Conservation (phyloP, 75 land plant species). For the Pinus tabuliformis region DNA sequence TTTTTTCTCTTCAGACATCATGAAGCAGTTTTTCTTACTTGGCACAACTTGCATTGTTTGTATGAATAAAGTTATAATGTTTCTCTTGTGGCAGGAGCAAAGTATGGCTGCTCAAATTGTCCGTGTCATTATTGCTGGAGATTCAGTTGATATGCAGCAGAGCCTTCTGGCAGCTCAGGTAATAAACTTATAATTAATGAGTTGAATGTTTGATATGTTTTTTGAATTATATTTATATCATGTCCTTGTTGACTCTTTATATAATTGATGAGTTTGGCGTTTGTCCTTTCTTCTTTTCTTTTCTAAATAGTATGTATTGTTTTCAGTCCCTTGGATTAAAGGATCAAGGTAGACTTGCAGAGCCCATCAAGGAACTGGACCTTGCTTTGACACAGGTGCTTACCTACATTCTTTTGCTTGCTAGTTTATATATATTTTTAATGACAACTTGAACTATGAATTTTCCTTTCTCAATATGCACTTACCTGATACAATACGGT, state of each 20-base stretch:
- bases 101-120: constrained; percentile 78
- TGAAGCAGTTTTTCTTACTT: not conserved
- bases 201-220: not conserved
- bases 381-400: constrained; percentile 83
- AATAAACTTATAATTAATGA: not conserved
- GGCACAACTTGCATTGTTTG: not conserved
- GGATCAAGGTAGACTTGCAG: constrained; percentile 72
- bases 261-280: not conserved
- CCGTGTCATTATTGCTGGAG: constrained; percentile 88
- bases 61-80: not conserved
- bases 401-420: not conserved
- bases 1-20: no score
- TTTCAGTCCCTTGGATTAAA: constrained; percentile 69
- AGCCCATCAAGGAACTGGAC: constrained; percentile 94
- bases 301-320: not conserved
- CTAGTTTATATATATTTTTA: not conserved
- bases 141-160: constrained; percentile 72
- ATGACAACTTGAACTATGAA: not conserved
- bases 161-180: constrained; percentile 83
- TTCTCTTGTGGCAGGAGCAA: constrained; percentile 67
- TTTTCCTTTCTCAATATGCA: not conserved
- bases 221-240: not conserved
- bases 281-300: not conserved
- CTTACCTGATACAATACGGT: not conserved
- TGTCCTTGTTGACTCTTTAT: constrained; percentile 7